Evolutionary conservation across 345 rosid genomes (phyloP).

Genomic region (Salix arbutifolia): DNA sequence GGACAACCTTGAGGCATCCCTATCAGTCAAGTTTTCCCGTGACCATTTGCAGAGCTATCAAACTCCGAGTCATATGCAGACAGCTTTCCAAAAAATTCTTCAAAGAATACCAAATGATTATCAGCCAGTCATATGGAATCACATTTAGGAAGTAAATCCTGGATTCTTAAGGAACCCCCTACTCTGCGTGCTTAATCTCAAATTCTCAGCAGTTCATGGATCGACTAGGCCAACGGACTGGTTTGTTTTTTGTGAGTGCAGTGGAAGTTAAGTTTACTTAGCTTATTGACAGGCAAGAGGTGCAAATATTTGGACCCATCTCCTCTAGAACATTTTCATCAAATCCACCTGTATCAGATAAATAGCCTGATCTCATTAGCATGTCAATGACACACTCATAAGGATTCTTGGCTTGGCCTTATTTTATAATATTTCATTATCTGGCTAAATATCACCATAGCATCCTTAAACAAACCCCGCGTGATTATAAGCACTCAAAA

Average conservation of each 20-base stretch:
- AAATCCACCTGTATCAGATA: conserved; percentile 32
- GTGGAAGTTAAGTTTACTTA: no score
- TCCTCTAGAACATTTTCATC: conserved; percentile 13
- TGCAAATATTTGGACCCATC: conserved; percentile 32
- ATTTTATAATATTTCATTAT: conserved; percentile 30
- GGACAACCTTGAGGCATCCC: neutral
- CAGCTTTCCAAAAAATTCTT: neutral
- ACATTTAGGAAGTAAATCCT: conserved; percentile 12
- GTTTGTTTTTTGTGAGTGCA: no score
- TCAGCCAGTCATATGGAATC: neutral
- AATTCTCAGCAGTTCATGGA: conserved; percentile 41
- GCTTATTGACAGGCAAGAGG: neutral
- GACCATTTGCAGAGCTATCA: neutral
- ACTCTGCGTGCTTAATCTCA: conserved; percentile 31
- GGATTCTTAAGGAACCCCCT: conserved; percentile 32
- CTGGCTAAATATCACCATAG: conserved; percentile 36
- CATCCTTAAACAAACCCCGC: conserved; percentile 32
- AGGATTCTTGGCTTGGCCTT: conserved; percentile 36
- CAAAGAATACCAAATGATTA: conserved; percentile 9
- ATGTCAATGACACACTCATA: conserved; percentile 38
- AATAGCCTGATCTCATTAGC: conserved; percentile 38
- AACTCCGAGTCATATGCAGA: neutral
- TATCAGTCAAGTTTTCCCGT: neutral
- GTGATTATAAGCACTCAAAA: conserved; percentile 46
- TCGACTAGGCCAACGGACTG: no score